Evolutionary conservation across 1,139 yeast genomes (phyloP).

Genomic region (Lizanozyma gosingica): DNA sequence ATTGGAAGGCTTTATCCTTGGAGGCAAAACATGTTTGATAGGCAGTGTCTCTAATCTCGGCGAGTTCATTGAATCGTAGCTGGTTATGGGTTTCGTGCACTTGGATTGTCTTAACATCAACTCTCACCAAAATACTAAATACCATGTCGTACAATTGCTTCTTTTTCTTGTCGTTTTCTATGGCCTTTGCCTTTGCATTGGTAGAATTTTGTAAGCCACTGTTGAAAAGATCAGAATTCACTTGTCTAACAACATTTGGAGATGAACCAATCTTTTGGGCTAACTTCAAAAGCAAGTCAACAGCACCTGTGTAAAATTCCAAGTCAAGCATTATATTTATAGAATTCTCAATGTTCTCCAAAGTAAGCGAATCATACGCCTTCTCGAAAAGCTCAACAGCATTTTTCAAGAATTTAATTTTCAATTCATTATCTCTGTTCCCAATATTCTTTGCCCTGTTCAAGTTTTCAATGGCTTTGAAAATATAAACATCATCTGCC

Average conservation of each 20-base stretch:
- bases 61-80: slow-evolving; percentile 37
- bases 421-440: slow-evolving; percentile 58
- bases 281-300: slow-evolving; percentile 70
- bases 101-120: slow-evolving; percentile 59
- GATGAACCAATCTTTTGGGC: slow-evolving; percentile 54
- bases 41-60: slow-evolving; percentile 59
- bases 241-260: neutral
- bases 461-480: slow-evolving; percentile 87
- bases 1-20: slow-evolving; percentile 78
- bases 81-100: slow-evolving; percentile 37
- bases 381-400: slow-evolving; percentile 72
- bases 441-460: slow-evolving; percentile 80
- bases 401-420: slow-evolving; percentile 59
- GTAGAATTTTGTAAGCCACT: slow-evolving; percentile 6
- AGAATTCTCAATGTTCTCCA: slow-evolving; percentile 78
- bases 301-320: slow-evolving; percentile 77
- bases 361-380: slow-evolving; percentile 68
- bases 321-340: slow-evolving; percentile 69
- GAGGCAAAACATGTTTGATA: slow-evolving; percentile 69
- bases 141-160: slow-evolving; percentile 59
- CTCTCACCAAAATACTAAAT: slow-evolving; percentile 62
- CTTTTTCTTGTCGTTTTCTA: slow-evolving; percentile 26
- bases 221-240: neutral
- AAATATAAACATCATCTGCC: slow-evolving; percentile 84
- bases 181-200: slow-evolving; percentile 7